phyloP scores from a whole-genome alignment of 1,139 yeast species.

The Yamadazyma sp. region DNA sequence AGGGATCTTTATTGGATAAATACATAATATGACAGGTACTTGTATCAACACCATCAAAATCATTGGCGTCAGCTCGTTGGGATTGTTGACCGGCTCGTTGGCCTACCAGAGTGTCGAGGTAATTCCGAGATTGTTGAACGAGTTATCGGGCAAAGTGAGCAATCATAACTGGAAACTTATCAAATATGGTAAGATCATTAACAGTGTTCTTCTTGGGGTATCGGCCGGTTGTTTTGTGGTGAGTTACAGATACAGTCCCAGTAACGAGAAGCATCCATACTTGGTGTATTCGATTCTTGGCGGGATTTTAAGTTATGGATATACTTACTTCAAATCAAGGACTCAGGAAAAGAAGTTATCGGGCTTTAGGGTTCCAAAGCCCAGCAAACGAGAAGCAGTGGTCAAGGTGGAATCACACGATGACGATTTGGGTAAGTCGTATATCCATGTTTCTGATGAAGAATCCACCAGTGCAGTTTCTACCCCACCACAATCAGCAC shows the following conservation, averaged over 20 bases:
- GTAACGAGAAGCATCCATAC: constrained; percentile 54
- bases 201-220: constrained; percentile 34
- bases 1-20: background rate
- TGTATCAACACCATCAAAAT: constrained; percentile 52
- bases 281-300: constrained; percentile 56
- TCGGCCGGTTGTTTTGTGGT: constrained; percentile 40
- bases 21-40: constrained; percentile 40
- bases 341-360: constrained; percentile 19
- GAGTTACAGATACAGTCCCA: constrained; percentile 44
- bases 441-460: constrained; percentile 52
- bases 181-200: constrained; percentile 28
- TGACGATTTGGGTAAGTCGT: constrained; percentile 47
- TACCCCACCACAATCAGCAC: constrained; percentile 30
- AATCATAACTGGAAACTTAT: constrained; percentile 14
- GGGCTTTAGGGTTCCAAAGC: constrained; percentile 12
- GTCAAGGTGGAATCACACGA: constrained; percentile 11
- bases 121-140: constrained; percentile 38
- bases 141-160: constrained; percentile 20
- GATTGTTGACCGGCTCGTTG: constrained; percentile 46
- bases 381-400: constrained; percentile 3
- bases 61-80: constrained; percentile 53
- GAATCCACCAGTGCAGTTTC: constrained; percentile 31
- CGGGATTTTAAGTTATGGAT: constrained; percentile 36
- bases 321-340: constrained; percentile 23
- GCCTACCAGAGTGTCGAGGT: constrained; percentile 33